phyloP scores from a whole-genome alignment of 2,329 filamentous ascomycete species.

The Aureobasidium melanogenum region DNA sequence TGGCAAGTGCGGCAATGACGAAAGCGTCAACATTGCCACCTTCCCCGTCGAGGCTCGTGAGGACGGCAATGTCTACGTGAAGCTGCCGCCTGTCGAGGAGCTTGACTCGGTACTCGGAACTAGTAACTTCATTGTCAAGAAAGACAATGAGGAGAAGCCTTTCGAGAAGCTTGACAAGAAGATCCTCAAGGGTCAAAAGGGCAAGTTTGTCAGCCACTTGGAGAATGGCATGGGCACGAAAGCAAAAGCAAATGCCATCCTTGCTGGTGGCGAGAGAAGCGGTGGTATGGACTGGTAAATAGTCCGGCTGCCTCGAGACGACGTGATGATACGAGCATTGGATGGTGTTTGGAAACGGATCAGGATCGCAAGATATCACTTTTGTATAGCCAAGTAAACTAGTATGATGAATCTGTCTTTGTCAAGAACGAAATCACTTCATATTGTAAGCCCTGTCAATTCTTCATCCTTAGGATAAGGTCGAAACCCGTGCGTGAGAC shows the following conservation, averaged over 20 bases:
- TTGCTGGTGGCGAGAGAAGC: constrained; percentile 37
- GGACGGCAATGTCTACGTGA: constrained; percentile 72
- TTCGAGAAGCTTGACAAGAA: constrained; percentile 50
- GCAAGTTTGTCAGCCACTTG: constrained; percentile 35
- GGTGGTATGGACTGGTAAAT: constrained; percentile 37
- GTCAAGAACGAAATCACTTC: too few relatives aligned
- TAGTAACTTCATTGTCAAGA: constrained; percentile 66
- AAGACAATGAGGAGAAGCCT: constrained; percentile 53
- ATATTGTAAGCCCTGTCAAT: too few relatives aligned
- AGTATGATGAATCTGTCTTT: too few relatives aligned
- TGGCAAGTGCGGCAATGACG: constrained; percentile 68
- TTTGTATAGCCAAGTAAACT: not conserved
- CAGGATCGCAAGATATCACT: not conserved
- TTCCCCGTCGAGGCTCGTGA: constrained; percentile 67
- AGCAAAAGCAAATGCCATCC: constrained; percentile 34
- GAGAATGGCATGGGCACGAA: constrained; percentile 35
- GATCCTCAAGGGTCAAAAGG: constrained; percentile 48
- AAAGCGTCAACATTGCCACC: constrained; percentile 67
- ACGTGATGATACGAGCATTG: constrained; percentile 5
- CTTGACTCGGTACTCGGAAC: constrained; percentile 73
- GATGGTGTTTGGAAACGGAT: not conserved
- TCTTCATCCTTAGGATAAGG: too few relatives aligned
- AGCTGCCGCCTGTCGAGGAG: constrained; percentile 71
- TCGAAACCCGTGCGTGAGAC: too few relatives aligned
- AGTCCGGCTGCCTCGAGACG: not conserved